Conservation (phyloP, 1,284 basidiomycete species). For the Porogramme epimiltina region DNA sequence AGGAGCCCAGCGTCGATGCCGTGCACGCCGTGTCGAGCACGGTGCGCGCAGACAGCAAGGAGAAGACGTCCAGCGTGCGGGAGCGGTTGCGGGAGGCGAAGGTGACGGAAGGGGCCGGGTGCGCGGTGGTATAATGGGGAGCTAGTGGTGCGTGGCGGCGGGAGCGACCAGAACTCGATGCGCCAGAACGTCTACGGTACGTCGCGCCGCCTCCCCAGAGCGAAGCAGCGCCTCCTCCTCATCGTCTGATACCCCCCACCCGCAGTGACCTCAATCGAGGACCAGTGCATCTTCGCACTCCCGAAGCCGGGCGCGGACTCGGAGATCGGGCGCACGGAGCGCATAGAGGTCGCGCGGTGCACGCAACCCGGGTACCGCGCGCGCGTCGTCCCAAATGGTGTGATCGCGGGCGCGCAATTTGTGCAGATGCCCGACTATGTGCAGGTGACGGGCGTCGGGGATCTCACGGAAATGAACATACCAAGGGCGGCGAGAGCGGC, state of each 20-base stretch:
- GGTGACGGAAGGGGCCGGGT: no score
- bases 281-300: conserved; percentile 62
- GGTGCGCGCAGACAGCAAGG: no score
- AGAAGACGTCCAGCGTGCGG: no score
- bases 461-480: conserved; percentile 69
- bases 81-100: no score
- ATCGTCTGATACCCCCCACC: neutral
- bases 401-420: conserved; percentile 74
- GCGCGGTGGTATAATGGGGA: no score
- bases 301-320: conserved; percentile 55
- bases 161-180: conserved; percentile 52
- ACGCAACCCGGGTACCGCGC: conserved; percentile 65
- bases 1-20: no score
- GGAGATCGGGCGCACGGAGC: conserved; percentile 60
- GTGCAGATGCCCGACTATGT: conserved; percentile 70
- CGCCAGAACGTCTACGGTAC: conserved; percentile 70
- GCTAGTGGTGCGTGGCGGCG: no score
- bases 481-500: conserved; percentile 61
- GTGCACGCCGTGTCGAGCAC: no score
- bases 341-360: conserved; percentile 72
- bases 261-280: conserved; percentile 61
- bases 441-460: conserved; percentile 67
- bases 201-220: conserved; percentile 25
- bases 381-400: conserved; percentile 76
- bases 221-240: neutral